Evolutionary conservation across 805 yeast species (phyloP).

Genomic region (Zygoascus tannicola): DNA sequence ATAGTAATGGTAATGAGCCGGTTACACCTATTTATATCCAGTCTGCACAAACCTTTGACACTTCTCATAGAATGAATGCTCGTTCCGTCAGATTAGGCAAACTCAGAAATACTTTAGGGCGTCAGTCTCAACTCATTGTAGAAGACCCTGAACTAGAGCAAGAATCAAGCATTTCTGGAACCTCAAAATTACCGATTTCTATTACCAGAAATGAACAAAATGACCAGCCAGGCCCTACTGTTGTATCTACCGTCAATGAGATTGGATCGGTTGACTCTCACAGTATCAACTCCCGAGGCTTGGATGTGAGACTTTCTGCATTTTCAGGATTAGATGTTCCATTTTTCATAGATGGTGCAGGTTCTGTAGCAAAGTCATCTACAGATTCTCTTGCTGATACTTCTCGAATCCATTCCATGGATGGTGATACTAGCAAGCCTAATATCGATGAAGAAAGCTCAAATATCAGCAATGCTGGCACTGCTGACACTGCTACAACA

Average conservation of each 20-base stretch:
- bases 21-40: slow-evolving; percentile 30
- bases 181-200: background rate
- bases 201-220: background rate
- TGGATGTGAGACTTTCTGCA: slow-evolving; percentile 6
- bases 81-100: slow-evolving; percentile 28
- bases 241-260: background rate
- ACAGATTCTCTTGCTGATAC: too few species aligned
- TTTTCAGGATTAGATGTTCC: slow-evolving; percentile 16
- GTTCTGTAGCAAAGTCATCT: too few species aligned
- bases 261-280: background rate
- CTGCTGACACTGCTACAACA: too few species aligned
- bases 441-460: slow-evolving; percentile 3
- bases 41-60: slow-evolving; percentile 10
- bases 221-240: background rate
- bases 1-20: slow-evolving; percentile 39
- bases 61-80: slow-evolving; percentile 16
- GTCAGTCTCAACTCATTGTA: slow-evolving; percentile 18
- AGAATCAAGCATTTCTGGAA: background rate
- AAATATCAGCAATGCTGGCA: too few species aligned
- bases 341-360: slow-evolving; percentile 10
- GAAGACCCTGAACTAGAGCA: slow-evolving; percentile 17
- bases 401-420: background rate
- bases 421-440: background rate
- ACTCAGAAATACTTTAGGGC: slow-evolving; percentile 10
- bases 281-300: slow-evolving; percentile 1